Evolutionary conservation across 2,329 filamentous ascomycete genomes (phyloP).

Genomic region (Colletotrichum sojae): DNA sequence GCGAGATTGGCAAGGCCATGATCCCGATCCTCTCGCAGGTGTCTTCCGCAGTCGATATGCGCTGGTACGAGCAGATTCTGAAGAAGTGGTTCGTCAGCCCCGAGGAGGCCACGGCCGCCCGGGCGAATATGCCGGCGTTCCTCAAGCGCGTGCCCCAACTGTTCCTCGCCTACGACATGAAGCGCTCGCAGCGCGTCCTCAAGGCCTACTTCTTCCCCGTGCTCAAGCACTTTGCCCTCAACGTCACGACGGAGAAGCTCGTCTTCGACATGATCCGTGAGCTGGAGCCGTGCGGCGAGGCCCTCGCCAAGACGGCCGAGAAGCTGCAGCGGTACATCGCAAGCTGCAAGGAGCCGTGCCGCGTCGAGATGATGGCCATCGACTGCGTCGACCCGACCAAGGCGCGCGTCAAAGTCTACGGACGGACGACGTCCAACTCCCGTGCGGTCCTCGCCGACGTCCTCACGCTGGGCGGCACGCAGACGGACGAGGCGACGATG

Average conservation of each 20-base stretch:
- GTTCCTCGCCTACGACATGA: conserved; percentile 45
- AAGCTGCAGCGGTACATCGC: conserved; percentile 42
- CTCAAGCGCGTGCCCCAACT: conserved; percentile 42
- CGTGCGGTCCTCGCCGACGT: conserved; percentile 43
- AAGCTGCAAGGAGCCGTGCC: conserved; percentile 35
- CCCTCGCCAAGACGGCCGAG: conserved; percentile 36
- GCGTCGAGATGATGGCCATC: conserved; percentile 45
- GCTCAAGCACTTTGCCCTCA: conserved; percentile 43
- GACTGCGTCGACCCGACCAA: conserved; percentile 44
- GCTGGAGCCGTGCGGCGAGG: conserved; percentile 33
- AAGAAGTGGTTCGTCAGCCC: conserved; percentile 30
- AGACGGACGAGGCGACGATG: conserved; percentile 42
- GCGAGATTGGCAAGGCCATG: conserved; percentile 21
- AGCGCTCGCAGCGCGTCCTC: conserved; percentile 39
- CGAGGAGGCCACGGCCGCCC: conserved; percentile 9
- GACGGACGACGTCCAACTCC: conserved; percentile 40
- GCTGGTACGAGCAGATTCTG: conserved; percentile 32
- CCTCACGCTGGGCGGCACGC: conserved; percentile 44
- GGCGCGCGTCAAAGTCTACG: conserved; percentile 46
- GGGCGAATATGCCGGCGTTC: conserved; percentile 9
- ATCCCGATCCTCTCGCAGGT: conserved; percentile 24
- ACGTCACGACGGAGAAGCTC: conserved; percentile 40
- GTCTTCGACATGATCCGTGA: conserved; percentile 43
- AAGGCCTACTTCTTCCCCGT: conserved; percentile 45
- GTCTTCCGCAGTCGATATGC: conserved; percentile 31